These are phyloP conservation scores for Coccomyxa subellipsoidea DNA, from an alignment of 163 green algal genomes.

Conservation along the genomic window DNA sequence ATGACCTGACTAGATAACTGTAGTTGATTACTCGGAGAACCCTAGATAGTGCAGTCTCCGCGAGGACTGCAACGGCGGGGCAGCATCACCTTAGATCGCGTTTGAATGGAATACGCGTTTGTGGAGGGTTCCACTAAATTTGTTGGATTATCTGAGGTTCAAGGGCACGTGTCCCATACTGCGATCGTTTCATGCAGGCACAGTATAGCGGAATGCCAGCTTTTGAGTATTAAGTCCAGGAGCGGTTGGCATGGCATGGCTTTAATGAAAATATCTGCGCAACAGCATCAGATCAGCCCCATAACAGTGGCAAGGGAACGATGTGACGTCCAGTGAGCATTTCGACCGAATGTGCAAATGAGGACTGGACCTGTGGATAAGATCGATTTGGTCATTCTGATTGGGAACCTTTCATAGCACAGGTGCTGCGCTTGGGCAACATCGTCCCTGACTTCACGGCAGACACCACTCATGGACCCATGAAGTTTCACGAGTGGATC, in stretches of 20 bases:
- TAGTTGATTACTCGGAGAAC: neutral
- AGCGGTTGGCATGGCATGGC: no score
- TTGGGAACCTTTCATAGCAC: neutral
- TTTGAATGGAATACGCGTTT: neutral
- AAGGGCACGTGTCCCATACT: no score
- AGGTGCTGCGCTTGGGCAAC: neutral
- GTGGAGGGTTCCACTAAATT: no score
- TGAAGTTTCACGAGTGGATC: constrained; percentile 34
- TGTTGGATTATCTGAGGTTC: neutral
- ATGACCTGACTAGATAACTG: neutral
- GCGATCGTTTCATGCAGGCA: no score
- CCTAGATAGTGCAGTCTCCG: no score
- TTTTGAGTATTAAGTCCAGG: no score
- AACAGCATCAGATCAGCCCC: no score
- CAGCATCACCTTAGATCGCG: neutral
- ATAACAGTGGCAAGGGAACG: no score
- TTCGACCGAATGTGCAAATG: neutral
- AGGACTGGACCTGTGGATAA: neutral
- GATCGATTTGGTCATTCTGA: neutral
- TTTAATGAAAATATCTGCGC: no score
- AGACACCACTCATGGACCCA: constrained; percentile 39
- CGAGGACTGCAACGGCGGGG: neutral
- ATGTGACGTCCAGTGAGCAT: no score
- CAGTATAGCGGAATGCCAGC: no score
- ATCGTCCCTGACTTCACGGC: constrained; percentile 46